Conservation (phyloP, 352 stramenopile species). For the Phytophthora pisi region DNA sequence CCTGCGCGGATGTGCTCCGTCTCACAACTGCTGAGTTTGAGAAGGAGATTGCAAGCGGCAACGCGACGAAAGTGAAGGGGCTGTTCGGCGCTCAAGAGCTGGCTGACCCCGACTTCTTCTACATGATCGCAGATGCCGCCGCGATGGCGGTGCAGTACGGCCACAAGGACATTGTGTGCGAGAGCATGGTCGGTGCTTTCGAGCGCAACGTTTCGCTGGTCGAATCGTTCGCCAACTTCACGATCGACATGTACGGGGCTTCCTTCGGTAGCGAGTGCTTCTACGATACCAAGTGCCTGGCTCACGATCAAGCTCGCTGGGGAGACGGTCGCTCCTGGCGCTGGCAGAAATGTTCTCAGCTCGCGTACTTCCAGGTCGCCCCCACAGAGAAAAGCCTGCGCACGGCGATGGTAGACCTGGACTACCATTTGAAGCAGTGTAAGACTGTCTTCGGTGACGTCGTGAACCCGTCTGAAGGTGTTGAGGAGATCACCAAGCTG, state of each 20-base stretch:
- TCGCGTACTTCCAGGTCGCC: constrained; percentile 89
- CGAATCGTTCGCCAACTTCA: constrained; percentile 82
- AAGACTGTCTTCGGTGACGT: constrained; percentile 69
- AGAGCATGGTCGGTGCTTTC: constrained; percentile 55
- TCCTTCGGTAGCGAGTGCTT: constrained; percentile 83
- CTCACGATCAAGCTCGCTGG: constrained; percentile 56
- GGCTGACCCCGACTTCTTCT: constrained; percentile 84
- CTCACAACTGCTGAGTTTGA: constrained; percentile 74
- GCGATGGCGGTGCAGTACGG: constrained; percentile 91
- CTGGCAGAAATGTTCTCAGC: constrained; percentile 87
- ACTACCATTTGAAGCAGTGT: constrained; percentile 86
- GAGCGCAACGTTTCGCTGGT: constrained; percentile 59
- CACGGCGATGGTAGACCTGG: constrained; percentile 65
- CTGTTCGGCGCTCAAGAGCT: constrained; percentile 68
- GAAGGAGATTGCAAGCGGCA: constrained; percentile 51
- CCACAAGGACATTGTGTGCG: constrained; percentile 81
- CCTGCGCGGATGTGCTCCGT: constrained; percentile 70
- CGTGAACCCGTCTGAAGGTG: constrained; percentile 61
- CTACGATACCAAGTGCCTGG: constrained; percentile 82
- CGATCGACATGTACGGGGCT: constrained; percentile 75
- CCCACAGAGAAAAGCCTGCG: constrained; percentile 65
- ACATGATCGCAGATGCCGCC: constrained; percentile 89
- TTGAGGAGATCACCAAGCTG: constrained; percentile 64
- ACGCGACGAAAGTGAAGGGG: constrained; percentile 60
- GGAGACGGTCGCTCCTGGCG: constrained; percentile 83